Evolutionary conservation across 441 rosid genomes (phyloP), one percentile per base, ranked within the genome.

Genomic region (Adansonia madagascariensis): DNA sequence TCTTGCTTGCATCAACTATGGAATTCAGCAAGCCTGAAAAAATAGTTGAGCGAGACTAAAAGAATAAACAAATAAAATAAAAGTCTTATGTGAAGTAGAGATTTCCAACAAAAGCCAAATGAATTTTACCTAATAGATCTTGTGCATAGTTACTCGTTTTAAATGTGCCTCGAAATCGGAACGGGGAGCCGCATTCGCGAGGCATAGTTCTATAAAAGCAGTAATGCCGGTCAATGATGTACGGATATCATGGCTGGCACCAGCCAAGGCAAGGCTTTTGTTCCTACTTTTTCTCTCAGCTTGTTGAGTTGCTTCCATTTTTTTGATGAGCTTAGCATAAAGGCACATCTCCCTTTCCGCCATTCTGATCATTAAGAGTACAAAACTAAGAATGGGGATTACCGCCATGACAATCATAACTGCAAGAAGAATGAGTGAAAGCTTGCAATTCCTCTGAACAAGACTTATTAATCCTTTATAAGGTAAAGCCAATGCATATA

Each of bases 211-310:
- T 24, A 91, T 86, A 39, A 86, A 76, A 35, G 91, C 90, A 15
- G 81, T 83, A 43, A 95, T 87, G 14, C 88, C 90, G 0, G 95
- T 91, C 31, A 95, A 79, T 0, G 89, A 79, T 2, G 91, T 84
- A 0, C 97, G 90, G 75, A 93, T 88, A 57, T 94, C 95, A 4
- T 94, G 98, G 82, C 94, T 94, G 7, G 97, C 98, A 46, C 75
- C 85, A 50, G 92, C 91, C 66, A 91, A 89, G 0, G 92, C 95
- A 61, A 81, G 82, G 79, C 91, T 91, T 17, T 92, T 95, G 76
- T 87, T 90, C 92, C 86, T 88, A 69, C 92, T 91, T 75, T 93
- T 95, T 71, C 92, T 84, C 86, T 94, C 94, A 9, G 97, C 97
- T 52, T 91, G 93, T 68, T 88, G 89, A 22, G 97, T 94, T 53